Evolutionary conservation across 164 flowering plant genomes (phyloP).

Genomic region (Nymphaea thermarum): DNA sequence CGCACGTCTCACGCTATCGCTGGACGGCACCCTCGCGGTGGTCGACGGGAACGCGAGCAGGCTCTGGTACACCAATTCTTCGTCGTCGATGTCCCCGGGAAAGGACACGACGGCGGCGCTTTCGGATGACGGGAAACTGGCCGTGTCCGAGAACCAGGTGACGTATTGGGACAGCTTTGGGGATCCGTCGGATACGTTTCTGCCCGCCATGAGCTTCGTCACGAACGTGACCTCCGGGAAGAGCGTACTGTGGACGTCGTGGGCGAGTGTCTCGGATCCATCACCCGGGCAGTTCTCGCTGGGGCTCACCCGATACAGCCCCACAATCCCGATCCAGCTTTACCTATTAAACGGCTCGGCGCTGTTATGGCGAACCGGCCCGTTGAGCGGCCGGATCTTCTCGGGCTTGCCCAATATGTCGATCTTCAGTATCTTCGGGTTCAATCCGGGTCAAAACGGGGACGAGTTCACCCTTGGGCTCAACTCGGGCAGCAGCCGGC

Average conservation of each 20-base stretch:
- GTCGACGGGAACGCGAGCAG: neutral
- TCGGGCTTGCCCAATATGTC: slow-evolving; percentile 1
- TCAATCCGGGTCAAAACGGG: neutral
- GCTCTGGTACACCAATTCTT: too few relatives aligned
- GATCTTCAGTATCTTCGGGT: neutral
- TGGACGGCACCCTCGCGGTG: neutral
- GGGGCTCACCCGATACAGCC: neutral
- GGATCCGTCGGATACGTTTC: slow-evolving; percentile 18
- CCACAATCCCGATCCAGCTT: neutral
- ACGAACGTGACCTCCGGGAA: slow-evolving; percentile 7
- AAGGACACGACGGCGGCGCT: too few relatives aligned
- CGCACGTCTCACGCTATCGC: neutral
- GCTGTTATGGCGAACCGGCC: slow-evolving; percentile 2
- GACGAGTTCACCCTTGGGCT: neutral
- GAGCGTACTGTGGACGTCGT: slow-evolving; percentile 13
- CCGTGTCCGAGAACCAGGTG: neutral
- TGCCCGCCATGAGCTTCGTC: slow-evolving; percentile 18
- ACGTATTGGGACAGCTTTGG: slow-evolving; percentile 27
- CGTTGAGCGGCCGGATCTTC: slow-evolving; percentile 3
- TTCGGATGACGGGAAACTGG: slow-evolving; percentile 15
- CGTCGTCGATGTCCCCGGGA: too few relatives aligned
- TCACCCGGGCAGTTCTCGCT: slow-evolving; percentile 12
- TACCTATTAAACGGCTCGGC: slow-evolving; percentile 2
- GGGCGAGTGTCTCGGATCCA: slow-evolving; percentile 26
- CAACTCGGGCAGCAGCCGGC: neutral